phyloP scores from a whole-genome alignment of 352 stramenopile genomes.

The Peronosclerospora sorghi region DNA sequence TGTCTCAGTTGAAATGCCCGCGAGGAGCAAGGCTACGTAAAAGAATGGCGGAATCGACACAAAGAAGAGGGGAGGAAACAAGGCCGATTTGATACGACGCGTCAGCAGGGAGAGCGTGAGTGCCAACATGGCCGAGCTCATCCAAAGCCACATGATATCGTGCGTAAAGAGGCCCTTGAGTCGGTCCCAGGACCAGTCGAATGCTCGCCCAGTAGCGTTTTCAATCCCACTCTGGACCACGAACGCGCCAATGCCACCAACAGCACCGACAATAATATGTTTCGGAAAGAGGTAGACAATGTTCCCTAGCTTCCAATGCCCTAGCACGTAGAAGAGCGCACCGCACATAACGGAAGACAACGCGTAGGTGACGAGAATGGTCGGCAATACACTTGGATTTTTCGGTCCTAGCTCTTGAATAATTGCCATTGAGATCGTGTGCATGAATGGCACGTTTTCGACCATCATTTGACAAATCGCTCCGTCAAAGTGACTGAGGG shows the following conservation, averaged over 20 bases:
- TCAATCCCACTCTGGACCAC: slow-evolving; percentile 79
- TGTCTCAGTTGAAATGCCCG: slow-evolving; percentile 42
- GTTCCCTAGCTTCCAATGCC: slow-evolving; percentile 82
- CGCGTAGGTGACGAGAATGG: slow-evolving; percentile 87
- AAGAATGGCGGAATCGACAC: slow-evolving; percentile 72
- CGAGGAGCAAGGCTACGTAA: slow-evolving; percentile 44
- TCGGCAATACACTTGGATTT: slow-evolving; percentile 72
- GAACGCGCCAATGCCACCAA: slow-evolving; percentile 88
- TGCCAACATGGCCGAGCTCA: slow-evolving; percentile 44
- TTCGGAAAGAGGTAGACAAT: slow-evolving; percentile 91
- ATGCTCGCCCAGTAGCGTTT: slow-evolving; percentile 63
- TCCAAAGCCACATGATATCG: slow-evolving; percentile 59
- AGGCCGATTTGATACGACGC: slow-evolving; percentile 39
- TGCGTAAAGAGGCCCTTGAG: slow-evolving; percentile 38
- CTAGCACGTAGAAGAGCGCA: slow-evolving; percentile 82
- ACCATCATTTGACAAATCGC: slow-evolving; percentile 89
- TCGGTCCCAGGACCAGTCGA: slow-evolving; percentile 43
- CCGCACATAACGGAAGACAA: slow-evolving; percentile 85
- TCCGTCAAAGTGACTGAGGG: slow-evolving; percentile 62
- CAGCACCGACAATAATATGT: slow-evolving; percentile 91
- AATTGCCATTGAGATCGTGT: slow-evolving; percentile 78
- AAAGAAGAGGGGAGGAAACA: slow-evolving; percentile 74
- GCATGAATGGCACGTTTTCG: slow-evolving; percentile 94
- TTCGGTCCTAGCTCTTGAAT: slow-evolving; percentile 74
- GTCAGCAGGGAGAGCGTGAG: slow-evolving; percentile 40